These are phyloP conservation scores for Malassezia obtusa DNA, from an alignment of 1,284 basidiomycete genomes.

Conservation along the genomic window DNA sequence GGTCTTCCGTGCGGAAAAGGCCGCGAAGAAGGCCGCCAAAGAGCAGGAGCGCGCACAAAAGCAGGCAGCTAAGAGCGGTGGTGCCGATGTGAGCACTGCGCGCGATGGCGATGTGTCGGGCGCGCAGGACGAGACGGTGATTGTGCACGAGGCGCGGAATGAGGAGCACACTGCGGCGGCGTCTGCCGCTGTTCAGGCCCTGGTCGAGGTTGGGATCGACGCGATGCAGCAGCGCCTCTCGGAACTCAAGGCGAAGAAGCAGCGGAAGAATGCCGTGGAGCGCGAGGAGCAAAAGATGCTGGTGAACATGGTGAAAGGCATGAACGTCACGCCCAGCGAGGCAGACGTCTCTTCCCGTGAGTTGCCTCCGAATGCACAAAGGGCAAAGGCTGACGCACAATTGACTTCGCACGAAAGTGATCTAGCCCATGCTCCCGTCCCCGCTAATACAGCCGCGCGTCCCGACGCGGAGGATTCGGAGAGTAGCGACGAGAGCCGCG, in stretches of 20 bases:
- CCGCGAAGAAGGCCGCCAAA: conserved; percentile 10
- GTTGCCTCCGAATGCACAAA: background rate
- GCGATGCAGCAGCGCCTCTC: conserved; percentile 11
- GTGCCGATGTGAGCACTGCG: background rate
- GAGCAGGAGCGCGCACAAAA: conserved; percentile 8
- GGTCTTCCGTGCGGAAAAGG: conserved; percentile 17
- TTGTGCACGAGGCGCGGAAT: conserved; percentile 5
- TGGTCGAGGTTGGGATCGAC: background rate
- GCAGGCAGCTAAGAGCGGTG: background rate
- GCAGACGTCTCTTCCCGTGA: conserved; percentile 1
- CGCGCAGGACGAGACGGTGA: conserved; percentile 10
- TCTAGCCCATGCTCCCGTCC: background rate
- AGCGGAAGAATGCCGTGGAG: conserved; percentile 17
- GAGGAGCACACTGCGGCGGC: conserved; percentile 6
- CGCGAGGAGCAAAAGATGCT: conserved; percentile 17
- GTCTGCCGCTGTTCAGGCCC: conserved; percentile 2
- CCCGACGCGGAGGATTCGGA: background rate
- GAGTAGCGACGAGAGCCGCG: background rate
- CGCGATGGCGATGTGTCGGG: background rate
- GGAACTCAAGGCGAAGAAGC: conserved; percentile 18
- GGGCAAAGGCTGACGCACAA: background rate
- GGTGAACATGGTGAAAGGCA: conserved; percentile 2
- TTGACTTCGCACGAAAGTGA: background rate
- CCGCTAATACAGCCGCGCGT: background rate
- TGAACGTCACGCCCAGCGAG: background rate